Percentiles rank a stretch among this genome's conserved stretches.
These are phyloP conservation scores for Paspalum notatum DNA, from an alignment of 176 grass and related monocot species.

Conservation along the genomic window DNA sequence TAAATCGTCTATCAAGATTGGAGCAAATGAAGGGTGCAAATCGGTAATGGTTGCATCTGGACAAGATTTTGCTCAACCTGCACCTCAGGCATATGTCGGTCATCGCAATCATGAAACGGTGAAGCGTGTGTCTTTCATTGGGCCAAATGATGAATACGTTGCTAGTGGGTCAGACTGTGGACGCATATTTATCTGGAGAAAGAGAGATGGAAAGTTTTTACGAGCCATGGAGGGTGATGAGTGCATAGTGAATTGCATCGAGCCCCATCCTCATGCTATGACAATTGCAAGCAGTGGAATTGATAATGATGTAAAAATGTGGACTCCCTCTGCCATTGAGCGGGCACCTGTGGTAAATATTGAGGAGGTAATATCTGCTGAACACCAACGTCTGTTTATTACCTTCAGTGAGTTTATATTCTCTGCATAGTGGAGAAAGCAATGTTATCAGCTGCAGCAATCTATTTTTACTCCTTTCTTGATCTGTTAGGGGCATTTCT, in stretches of 20 bases:
- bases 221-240: conserved; percentile 78
- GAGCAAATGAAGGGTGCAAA: conserved; percentile 40
- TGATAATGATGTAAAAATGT: conserved; percentile 90
- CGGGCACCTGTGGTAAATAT: conserved; percentile 51
- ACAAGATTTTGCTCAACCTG: conserved; percentile 38
- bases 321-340: conserved; percentile 75
- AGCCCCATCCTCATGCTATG: conserved; percentile 69
- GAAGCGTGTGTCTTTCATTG: conserved; percentile 82
- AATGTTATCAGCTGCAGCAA: no score
- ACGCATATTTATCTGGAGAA: conserved; percentile 88
- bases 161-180: conserved; percentile 92
- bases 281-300: conserved; percentile 79
- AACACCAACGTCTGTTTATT: background rate
- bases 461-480: background rate
- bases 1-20: conserved; percentile 34
- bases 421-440: background rate
- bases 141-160: conserved; percentile 87
- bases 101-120: conserved; percentile 86
- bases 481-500: conserved; percentile 11
- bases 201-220: conserved; percentile 73
- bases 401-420: conserved; percentile 27
- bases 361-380: conserved; percentile 63
- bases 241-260: conserved; percentile 84
- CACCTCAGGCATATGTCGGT: conserved; percentile 61
- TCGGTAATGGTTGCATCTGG: conserved; percentile 30